Evolutionary conservation across 768 basidiomycete species (phyloP).

Genomic region (Lentinula boryana): DNA sequence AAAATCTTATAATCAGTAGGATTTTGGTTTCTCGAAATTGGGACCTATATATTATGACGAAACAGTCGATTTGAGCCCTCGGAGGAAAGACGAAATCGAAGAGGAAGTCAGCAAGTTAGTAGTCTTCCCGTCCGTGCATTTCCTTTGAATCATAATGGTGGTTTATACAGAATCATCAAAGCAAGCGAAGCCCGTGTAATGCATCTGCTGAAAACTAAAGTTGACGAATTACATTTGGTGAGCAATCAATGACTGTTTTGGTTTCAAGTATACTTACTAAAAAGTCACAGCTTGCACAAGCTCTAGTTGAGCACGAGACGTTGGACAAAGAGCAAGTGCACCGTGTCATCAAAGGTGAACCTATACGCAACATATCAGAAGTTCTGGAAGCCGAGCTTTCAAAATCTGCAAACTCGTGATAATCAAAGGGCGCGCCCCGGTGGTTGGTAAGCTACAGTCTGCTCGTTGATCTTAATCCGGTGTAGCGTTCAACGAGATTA

Average conservation of each 20-base stretch:
- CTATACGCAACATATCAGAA: conserved; percentile 65
- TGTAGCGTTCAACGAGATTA: not conserved
- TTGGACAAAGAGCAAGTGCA: conserved; percentile 81
- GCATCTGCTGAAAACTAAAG: conserved; percentile 54
- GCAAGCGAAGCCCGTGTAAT: conserved; percentile 63
- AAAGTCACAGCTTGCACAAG: conserved; percentile 67
- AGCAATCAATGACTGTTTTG: conserved; percentile 10
- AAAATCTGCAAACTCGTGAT: conserved; percentile 16
- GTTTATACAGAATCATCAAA: conserved; percentile 48
- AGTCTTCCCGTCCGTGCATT: conserved; percentile 6
- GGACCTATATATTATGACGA: conserved; percentile 83
- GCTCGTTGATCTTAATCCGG: conserved; percentile 9
- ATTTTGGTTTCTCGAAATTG: conserved; percentile 78
- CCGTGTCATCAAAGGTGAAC: conserved; percentile 79
- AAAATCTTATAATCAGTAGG: conserved; percentile 28
- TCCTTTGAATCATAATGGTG: not conserved
- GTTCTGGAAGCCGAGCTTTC: conserved; percentile 54
- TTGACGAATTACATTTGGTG: conserved; percentile 75
- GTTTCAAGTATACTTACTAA: conserved; percentile 8
- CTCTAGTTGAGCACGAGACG: conserved; percentile 94
- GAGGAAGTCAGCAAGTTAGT: conserved; percentile 77
- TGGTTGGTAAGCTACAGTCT: not conserved
- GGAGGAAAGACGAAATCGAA: conserved; percentile 82
- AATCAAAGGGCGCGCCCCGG: not conserved
- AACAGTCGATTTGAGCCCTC: conserved; percentile 66